A percentile compares a stretch with the other conserved stretches of the same genome.
phyloP scores from a whole-genome alignment of 2,329 filamentous ascomycete species.

The Aspergillus sojae region DNA sequence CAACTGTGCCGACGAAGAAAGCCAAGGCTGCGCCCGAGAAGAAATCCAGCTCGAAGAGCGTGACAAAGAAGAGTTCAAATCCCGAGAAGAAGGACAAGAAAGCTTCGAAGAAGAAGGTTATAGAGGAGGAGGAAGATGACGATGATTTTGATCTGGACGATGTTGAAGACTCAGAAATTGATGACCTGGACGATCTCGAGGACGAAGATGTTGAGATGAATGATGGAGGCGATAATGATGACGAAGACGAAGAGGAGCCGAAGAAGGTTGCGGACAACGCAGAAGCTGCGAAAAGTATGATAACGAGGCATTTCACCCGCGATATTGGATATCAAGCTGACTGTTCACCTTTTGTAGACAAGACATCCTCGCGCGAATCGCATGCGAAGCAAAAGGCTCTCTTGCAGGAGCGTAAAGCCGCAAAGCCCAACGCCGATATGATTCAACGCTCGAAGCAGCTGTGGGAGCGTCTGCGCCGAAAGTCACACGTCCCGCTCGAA shows the following conservation, averaged over 20 bases:
- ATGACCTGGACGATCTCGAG: slow-evolving; percentile 52
- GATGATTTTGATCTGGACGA: slow-evolving; percentile 61
- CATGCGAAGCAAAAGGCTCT: slow-evolving; percentile 92
- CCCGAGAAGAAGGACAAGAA: slow-evolving; percentile 38
- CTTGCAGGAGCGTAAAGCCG: slow-evolving; percentile 83
- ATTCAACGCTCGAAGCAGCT: slow-evolving; percentile 91
- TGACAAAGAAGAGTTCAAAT: slow-evolving; percentile 35
- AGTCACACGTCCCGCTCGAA: slow-evolving; percentile 88
- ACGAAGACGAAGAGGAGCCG: slow-evolving; percentile 33
- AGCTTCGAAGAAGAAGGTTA: slow-evolving; percentile 37
- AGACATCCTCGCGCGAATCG: slow-evolving; percentile 76
- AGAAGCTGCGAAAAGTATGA: slow-evolving; percentile 32
- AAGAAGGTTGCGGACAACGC: slow-evolving; percentile 24
- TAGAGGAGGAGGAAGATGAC: slow-evolving; percentile 49
- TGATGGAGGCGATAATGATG: slow-evolving; percentile 35
- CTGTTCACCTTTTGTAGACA: slow-evolving; percentile 50
- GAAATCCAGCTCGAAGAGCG: slow-evolving; percentile 23
- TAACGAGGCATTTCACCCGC: slow-evolving; percentile 22
- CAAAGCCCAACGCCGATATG: slow-evolving; percentile 89
- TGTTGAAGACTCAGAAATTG: slow-evolving; percentile 47
- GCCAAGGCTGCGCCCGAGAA: slow-evolving; percentile 32
- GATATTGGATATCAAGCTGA: background rate
- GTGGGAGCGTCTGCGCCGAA: slow-evolving; percentile 90
- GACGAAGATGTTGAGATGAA: slow-evolving; percentile 54
- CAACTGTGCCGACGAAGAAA: slow-evolving; percentile 28